phyloP scores from a whole-genome alignment of 2,329 filamentous ascomycete genomes.

The Colletotrichum melonis region DNA sequence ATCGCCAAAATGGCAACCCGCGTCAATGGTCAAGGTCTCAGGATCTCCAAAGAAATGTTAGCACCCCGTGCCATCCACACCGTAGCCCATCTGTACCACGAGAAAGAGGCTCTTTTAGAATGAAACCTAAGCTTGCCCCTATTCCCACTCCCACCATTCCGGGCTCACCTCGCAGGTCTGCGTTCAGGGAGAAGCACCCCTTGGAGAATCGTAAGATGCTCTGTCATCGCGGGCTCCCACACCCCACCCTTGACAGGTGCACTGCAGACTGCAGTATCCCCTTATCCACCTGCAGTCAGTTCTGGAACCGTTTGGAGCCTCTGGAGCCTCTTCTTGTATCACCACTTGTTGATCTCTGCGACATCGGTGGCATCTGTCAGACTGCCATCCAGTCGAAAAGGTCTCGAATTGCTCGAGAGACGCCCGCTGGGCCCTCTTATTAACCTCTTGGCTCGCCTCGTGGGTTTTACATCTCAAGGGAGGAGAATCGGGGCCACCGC shows the following conservation, averaged over 20 bases:
- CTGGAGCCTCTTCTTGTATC: background rate
- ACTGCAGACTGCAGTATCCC: background rate
- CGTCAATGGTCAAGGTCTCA: background rate
- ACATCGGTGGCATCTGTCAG: background rate
- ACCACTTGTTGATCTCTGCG: background rate
- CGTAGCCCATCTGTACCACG: background rate
- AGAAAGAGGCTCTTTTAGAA: too few relatives aligned
- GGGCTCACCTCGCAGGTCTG: conserved; percentile 19
- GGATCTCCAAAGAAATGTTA: background rate
- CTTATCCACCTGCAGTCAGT: background rate
- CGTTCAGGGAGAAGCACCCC: background rate
- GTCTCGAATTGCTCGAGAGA: background rate
- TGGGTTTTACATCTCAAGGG: background rate
- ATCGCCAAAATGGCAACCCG: background rate
- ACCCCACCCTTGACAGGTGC: background rate
- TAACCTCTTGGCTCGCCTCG: conserved; percentile 5
- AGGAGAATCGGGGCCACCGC: background rate
- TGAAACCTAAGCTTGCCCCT: background rate
- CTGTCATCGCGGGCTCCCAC: background rate
- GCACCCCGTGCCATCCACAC: background rate
- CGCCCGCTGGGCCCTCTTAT: conserved; percentile 7
- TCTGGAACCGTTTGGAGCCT: background rate
- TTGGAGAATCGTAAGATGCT: conserved; percentile 26
- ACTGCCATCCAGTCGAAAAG: too few relatives aligned
- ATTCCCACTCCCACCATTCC: conserved; percentile 2